These are phyloP conservation scores for Delonix regia DNA, from an alignment of 306 rosid species.

Conservation along the genomic window DNA sequence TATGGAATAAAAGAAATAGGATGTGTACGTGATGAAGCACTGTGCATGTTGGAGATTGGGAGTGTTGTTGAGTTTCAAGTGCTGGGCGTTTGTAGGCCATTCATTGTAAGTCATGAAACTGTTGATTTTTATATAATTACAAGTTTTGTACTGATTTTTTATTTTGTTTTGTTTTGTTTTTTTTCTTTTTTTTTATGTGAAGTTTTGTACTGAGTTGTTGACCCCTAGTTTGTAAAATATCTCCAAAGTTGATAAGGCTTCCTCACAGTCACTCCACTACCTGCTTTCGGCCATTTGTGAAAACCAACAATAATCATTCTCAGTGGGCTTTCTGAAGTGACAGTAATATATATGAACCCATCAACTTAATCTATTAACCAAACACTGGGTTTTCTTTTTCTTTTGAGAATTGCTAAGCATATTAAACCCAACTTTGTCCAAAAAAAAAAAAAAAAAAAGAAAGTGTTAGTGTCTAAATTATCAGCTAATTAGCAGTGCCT, in stretches of 20 bases:
- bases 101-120: slow-evolving; percentile 46
- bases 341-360: background rate
- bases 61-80: slow-evolving; percentile 2
- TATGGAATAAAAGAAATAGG: background rate
- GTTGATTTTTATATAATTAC: background rate
- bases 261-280: no score
- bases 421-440: no score
- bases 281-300: background rate
- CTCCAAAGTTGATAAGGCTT: background rate
- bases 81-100: slow-evolving; percentile 53
- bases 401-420: no score
- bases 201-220: background rate
- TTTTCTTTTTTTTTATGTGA: no score
- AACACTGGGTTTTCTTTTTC: no score
- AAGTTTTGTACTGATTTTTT: no score
- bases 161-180: no score
- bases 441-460: no score
- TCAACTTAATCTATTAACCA: background rate
- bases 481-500: no score
- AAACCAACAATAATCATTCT: background rate
- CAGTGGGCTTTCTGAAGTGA: background rate
- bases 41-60: background rate
- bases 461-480: no score
- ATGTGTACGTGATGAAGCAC: slow-evolving; percentile 30
- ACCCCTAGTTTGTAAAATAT: background rate